These are phyloP conservation scores for Nepenthes gracilis DNA, from an alignment of 148 eudicot species.

Conservation along the genomic window DNA sequence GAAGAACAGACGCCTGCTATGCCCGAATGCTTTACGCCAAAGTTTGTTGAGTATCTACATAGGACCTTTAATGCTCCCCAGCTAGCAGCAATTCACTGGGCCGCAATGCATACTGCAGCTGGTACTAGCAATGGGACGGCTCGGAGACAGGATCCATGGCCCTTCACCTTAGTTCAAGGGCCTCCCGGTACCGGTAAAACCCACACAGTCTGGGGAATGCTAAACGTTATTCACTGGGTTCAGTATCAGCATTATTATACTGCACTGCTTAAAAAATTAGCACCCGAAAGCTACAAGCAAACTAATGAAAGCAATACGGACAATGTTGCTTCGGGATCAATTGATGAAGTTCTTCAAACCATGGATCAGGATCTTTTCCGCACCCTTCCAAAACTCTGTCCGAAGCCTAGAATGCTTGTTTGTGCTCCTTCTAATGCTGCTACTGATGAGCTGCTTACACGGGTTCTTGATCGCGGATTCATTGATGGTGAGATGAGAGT, in stretches of 20 bases:
- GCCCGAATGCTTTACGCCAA: constrained; percentile 95
- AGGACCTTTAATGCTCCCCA: constrained; percentile 80
- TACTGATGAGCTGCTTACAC: constrained; percentile 85
- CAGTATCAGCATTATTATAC: constrained; percentile 97
- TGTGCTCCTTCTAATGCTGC: constrained; percentile 99
- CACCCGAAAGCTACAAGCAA: constrained; percentile 97
- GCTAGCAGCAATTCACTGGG: constrained; percentile 95
- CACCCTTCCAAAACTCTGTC: constrained; percentile 92
- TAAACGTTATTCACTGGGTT: constrained; percentile 90
- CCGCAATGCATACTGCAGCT: constrained; percentile 99
- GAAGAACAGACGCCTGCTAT: constrained; percentile 90
- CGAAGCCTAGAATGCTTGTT: constrained; percentile 98
- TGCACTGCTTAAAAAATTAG: constrained; percentile 85
- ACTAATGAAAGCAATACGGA: constrained; percentile 47
- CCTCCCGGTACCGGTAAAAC: constrained; percentile 99
- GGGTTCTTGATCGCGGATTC: constrained; percentile 97
- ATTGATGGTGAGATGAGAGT: constrained; percentile 98
- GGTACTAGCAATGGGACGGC: constrained; percentile 71
- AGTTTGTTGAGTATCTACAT: constrained; percentile 63
- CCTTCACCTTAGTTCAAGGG: constrained; percentile 96
- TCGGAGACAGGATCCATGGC: constrained; percentile 96
- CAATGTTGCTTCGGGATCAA: constrained; percentile 64
- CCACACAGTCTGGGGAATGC: constrained; percentile 99
- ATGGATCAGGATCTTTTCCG: constrained; percentile 98
- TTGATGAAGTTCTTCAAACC: constrained; percentile 92